phyloP scores from a whole-genome alignment of 495 filamentous ascomycete genomes.

The Glonium stellatum region DNA sequence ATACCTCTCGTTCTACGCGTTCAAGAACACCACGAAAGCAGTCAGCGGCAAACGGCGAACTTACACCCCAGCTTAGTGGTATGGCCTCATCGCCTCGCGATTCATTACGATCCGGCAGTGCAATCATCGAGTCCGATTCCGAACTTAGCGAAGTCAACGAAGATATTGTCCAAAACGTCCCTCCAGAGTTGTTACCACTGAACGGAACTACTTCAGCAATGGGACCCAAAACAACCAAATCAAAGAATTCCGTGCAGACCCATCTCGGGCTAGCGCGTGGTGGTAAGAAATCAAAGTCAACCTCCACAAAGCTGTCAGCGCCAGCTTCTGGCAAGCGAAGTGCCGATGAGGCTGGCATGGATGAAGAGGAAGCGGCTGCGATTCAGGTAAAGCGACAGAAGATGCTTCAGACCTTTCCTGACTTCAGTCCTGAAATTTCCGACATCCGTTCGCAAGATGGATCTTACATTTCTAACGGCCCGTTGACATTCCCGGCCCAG shows the following conservation, averaged over 20 bases:
- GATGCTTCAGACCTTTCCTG: constrained; percentile 8
- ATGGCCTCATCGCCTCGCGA: neutral
- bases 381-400: constrained; percentile 6
- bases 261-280: constrained; percentile 8
- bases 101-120: neutral
- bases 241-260: constrained; percentile 1
- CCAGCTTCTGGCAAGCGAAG: constrained; percentile 15
- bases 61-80: neutral
- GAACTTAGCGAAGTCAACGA: constrained; percentile 29
- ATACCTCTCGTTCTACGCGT: neutral
- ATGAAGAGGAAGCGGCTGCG: constrained; percentile 3
- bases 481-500: neutral
- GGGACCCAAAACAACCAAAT: constrained; percentile 6
- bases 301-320: constrained; percentile 8
- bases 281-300: constrained; percentile 17
- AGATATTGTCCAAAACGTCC: constrained; percentile 19
- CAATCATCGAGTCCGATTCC: constrained; percentile 12
- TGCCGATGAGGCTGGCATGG: constrained; percentile 8
- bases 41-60: neutral
- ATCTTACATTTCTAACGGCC: neutral
- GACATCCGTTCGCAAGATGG: constrained; percentile 20
- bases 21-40: neutral
- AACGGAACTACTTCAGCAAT: constrained; percentile 10
- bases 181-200: constrained; percentile 7
- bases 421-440: constrained; percentile 11